Conservation (phyloP, 2,329 filamentous ascomycete genomes). For the Diaporthe sp. region DNA sequence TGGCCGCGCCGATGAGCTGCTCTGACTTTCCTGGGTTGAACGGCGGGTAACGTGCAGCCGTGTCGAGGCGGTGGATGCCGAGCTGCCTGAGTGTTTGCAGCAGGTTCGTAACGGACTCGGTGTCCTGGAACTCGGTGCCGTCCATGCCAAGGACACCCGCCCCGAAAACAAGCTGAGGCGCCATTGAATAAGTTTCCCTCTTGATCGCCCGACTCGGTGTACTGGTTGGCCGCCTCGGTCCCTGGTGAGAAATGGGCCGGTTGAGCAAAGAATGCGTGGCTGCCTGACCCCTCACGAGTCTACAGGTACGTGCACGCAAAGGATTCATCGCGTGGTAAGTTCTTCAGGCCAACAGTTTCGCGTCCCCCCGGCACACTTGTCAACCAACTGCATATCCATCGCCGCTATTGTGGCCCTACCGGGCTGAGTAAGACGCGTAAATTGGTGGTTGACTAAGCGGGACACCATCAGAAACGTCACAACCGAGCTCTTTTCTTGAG, state of each 20-base stretch:
- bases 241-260: background rate
- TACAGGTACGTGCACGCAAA: no score
- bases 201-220: background rate
- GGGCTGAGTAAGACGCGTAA: background rate
- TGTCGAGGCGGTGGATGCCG: conserved; percentile 36
- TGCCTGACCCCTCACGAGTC: background rate
- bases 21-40: conserved; percentile 50
- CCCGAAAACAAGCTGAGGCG: conserved; percentile 49
- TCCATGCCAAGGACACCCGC: conserved; percentile 48
- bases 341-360: background rate
- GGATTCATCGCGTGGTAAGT: background rate
- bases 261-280: background rate
- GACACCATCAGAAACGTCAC: background rate
- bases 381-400: background rate
- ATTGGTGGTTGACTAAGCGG: background rate
- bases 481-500: no score
- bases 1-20: conserved; percentile 49
- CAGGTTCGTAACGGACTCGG: conserved; percentile 41
- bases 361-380: background rate
- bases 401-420: background rate
- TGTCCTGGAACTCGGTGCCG: conserved; percentile 46
- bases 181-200: conserved; percentile 37
- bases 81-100: conserved; percentile 42
- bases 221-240: background rate
- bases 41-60: conserved; percentile 52